Evolutionary conservation across 2,329 filamentous ascomycete species (phyloP).

Genomic region (Cordyceps sp.): DNA sequence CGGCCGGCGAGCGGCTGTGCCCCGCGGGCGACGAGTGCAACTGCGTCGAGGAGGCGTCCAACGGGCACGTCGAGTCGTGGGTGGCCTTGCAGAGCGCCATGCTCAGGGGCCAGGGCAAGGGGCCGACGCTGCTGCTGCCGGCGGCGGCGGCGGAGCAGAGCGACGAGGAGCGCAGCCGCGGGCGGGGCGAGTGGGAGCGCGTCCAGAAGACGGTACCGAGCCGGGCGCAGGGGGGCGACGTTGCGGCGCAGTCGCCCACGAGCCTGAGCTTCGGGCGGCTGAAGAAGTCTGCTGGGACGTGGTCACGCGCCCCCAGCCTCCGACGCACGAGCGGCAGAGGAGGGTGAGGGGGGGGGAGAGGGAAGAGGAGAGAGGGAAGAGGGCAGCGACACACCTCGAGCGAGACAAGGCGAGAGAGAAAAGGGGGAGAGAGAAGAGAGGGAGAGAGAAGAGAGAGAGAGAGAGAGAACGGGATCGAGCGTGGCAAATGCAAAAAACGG

Average conservation of each 20-base stretch:
- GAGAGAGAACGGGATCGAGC: background rate
- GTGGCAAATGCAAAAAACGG: no score
- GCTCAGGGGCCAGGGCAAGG: slow-evolving; percentile 12
- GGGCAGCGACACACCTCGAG: background rate
- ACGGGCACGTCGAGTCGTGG: slow-evolving; percentile 44
- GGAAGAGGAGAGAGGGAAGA: background rate
- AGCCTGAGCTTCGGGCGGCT: slow-evolving; percentile 32
- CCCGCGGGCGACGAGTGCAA: slow-evolving; percentile 49
- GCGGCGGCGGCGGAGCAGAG: slow-evolving; percentile 11
- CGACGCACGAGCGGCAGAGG: slow-evolving; percentile 14
- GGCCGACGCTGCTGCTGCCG: slow-evolving; percentile 12
- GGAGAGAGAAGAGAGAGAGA: background rate
- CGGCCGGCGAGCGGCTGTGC: slow-evolving; percentile 36
- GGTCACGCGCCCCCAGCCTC: slow-evolving; percentile 25
- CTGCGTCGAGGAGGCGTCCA: slow-evolving; percentile 38
- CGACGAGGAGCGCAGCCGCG: slow-evolving; percentile 11
- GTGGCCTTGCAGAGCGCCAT: slow-evolving; percentile 25
- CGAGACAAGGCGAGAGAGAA: no score
- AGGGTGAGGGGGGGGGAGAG: background rate
- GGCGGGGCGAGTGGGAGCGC: slow-evolving; percentile 11
- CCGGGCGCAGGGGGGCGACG: slow-evolving; percentile 7
- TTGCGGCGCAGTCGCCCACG: slow-evolving; percentile 17
- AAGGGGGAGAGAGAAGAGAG: background rate
- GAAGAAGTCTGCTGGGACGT: slow-evolving; percentile 28
- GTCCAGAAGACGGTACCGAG: slow-evolving; percentile 10